Base-by-base conservation (phyloP, 352 stramenopile genomes). In the Blastocystis sp. region DNA sequence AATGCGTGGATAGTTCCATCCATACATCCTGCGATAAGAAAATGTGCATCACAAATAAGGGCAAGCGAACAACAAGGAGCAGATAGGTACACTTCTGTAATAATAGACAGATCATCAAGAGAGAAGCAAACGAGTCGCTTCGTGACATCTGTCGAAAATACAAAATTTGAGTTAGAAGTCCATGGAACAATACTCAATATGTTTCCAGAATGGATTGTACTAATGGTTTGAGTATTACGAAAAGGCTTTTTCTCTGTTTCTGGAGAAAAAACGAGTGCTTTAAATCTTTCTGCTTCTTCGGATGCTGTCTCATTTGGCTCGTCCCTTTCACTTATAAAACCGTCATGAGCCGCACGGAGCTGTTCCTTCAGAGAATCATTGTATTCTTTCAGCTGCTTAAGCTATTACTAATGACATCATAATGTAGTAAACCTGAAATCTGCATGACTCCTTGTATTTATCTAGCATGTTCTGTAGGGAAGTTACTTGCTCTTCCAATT, bases 311-410 rank as follows among this genome's bases (percentile, higher is more conserved):
- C 73, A 15, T 20, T 20, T 39, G 11, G 43, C 11, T 66, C 73
- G 0, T 84, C 50, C n/a, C 66, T 18, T 68, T 84, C 73, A 26
- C 26, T 53, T 6, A 64, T 69, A 26, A 66, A 53, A 3, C 26
- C 50, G 68, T 68, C 50, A 3, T 41, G 20, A 11, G 41, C 53
- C 18, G 13, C 41, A 23, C 73, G 47, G 7, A 84, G 50, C 26
- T 84, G 73, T 29, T 84, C 73, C 37, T 84, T 84, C 45, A 84
- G 50, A 3, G 73, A 84, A 84, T 84, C 73, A 55, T 84, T 84
- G 50, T 84, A 84, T 11, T 84, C 73, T 29, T 66, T 84, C n/a
- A 84, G 26, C 47, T 84, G 73, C 53, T 66, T 26, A 63, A 84
- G 54, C 73, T 84, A 68, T n/a, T 18, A 54, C 18, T 68, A 41